Percentiles rank a stretch among this genome's conserved stretches.
Evolutionary conservation across 257 asterid species (phyloP).

Genomic region (Solanum chaucha): DNA sequence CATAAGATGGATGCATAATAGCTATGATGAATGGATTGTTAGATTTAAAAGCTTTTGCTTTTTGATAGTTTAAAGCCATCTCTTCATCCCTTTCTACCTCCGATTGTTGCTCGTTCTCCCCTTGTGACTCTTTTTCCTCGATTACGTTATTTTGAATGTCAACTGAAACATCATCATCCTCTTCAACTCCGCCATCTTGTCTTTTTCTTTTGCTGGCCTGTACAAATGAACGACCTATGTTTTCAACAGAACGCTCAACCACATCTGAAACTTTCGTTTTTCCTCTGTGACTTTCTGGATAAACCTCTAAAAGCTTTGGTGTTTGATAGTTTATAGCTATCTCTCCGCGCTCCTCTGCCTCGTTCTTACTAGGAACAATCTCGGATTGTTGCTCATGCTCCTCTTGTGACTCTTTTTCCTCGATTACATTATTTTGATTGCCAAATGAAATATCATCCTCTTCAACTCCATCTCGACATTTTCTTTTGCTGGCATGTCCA

Average conservation of each 20-base stretch:
- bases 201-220: not conserved
- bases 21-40: not conserved
- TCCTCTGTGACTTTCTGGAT: not conserved
- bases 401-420: not conserved
- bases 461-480: not conserved
- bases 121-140: not conserved
- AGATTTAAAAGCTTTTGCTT: not conserved
- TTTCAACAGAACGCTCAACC: no score
- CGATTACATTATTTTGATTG: not conserved
- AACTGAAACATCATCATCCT: not conserved
- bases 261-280: no score
- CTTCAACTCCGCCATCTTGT: not conserved
- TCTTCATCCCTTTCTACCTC: no score
- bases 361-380: not conserved
- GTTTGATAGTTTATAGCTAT: not conserved
- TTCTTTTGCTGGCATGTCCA: not conserved
- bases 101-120: not conserved
- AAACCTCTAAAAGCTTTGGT: not conserved
- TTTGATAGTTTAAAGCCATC: not conserved
- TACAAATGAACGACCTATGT: no score
- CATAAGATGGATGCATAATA: not conserved
- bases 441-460: not conserved
- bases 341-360: not conserved
- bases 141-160: not conserved
- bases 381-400: not conserved